Conservation (phyloP, 2,329 filamentous ascomycete species). For the Chrysoporthe cubensis region DNA sequence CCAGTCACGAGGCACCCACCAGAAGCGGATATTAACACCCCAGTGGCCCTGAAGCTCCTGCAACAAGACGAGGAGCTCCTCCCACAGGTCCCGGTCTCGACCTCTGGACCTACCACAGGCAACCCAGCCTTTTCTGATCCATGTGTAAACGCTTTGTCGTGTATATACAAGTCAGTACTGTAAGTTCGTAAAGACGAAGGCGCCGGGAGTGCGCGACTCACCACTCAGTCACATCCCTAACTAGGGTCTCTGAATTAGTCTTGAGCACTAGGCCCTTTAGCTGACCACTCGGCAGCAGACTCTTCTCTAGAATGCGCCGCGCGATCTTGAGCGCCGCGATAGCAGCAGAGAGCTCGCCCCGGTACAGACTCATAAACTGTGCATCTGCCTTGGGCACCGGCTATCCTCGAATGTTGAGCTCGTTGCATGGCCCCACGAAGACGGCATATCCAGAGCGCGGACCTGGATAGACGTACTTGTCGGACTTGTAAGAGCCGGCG, state of each 20-base stretch:
- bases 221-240: background rate
- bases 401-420: background rate
- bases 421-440: constrained; percentile 12
- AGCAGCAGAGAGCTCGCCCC: background rate
- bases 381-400: background rate
- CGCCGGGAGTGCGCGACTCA: background rate
- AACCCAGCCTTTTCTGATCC: constrained; percentile 8
- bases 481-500: constrained; percentile 12
- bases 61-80: background rate
- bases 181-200: too few species aligned
- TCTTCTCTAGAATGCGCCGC: background rate
- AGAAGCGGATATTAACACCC: constrained; percentile 13
- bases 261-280: too few species aligned
- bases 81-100: constrained; percentile 13
- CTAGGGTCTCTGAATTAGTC: constrained; percentile 12
- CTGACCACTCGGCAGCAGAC: too few species aligned
- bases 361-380: background rate
- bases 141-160: background rate
- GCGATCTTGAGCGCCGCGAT: background rate
- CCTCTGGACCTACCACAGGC: background rate
- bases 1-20: constrained; percentile 16
- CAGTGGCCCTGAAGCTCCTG: background rate
- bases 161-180: background rate
- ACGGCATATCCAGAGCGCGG: constrained; percentile 16
- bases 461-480: constrained; percentile 19